A percentile compares a stretch with the other conserved stretches of the same genome.
phyloP scores from a whole-genome alignment of 163 green algal species.

The Chloroidium sp. region DNA sequence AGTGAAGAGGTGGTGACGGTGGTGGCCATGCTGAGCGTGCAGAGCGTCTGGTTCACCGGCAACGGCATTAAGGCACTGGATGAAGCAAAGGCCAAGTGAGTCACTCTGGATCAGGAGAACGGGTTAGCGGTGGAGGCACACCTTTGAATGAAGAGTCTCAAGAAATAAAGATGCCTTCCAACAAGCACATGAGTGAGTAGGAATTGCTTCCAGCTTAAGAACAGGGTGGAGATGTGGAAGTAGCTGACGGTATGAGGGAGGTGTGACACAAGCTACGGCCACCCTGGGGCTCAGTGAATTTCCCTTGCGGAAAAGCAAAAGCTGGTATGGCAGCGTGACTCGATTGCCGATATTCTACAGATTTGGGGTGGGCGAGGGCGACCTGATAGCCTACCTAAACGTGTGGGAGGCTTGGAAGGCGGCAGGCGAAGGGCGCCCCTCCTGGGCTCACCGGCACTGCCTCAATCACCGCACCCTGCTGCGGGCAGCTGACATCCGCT shows the following conservation, averaged over 20 bases:
- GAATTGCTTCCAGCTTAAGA: too few species aligned
- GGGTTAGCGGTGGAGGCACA: too few species aligned
- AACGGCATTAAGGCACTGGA: constrained; percentile 32
- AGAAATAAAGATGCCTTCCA: too few species aligned
- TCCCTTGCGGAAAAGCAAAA: too few species aligned
- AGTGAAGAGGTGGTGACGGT: constrained; percentile 67
- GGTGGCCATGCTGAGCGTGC: constrained; percentile 60
- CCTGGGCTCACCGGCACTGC: constrained; percentile 44
- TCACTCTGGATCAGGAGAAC: too few species aligned
- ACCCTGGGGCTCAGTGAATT: too few species aligned
- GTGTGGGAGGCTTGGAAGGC: constrained; percentile 73
- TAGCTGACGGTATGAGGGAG: too few species aligned
- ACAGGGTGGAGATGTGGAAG: too few species aligned
- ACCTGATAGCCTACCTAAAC: constrained; percentile 79
- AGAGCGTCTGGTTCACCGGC: constrained; percentile 43
- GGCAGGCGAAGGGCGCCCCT: constrained; percentile 11
- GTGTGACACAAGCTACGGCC: too few species aligned
- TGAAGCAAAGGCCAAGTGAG: constrained; percentile 41
- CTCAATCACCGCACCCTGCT: constrained; percentile 66
- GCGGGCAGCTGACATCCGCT: constrained; percentile 59
- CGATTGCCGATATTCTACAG: constrained; percentile 9
- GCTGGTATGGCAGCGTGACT: too few species aligned
- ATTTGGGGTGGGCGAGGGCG: constrained; percentile 66
- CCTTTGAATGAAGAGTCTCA: too few species aligned
- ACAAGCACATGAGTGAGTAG: too few species aligned